These are phyloP conservation scores for Candida nemodendra DNA, from an alignment of 805 yeast species.

Conservation along the genomic window DNA sequence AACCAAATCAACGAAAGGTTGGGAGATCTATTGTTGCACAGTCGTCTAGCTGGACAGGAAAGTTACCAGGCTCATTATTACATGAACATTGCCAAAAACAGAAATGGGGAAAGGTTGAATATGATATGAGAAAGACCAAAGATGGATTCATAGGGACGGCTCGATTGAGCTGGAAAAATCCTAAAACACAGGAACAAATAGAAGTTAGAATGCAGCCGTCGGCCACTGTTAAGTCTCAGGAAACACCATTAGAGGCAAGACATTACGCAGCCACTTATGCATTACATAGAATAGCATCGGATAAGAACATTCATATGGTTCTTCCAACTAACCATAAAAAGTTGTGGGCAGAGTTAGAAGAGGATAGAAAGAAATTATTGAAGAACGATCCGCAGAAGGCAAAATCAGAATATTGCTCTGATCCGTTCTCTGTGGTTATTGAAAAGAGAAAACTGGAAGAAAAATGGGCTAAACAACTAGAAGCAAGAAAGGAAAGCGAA, in stretches of 20 bases:
- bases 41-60: constrained; percentile 89
- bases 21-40: constrained; percentile 56
- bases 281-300: constrained; percentile 71
- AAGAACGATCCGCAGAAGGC: constrained; percentile 48
- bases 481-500: constrained; percentile 45
- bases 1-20: constrained; percentile 16
- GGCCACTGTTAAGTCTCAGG: constrained; percentile 56
- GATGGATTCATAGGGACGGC: constrained; percentile 67
- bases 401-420: constrained; percentile 54
- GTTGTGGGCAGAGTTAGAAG: constrained; percentile 74
- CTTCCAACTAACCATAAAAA: constrained; percentile 79
- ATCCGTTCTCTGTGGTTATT: constrained; percentile 74
- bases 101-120: constrained; percentile 85
- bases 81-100: constrained; percentile 85
- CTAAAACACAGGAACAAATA: constrained; percentile 72
- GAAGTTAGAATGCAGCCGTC: constrained; percentile 54
- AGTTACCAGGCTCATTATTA: constrained; percentile 79
- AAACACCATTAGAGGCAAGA: constrained; percentile 84
- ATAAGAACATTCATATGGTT: constrained; percentile 82
- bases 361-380: constrained; percentile 48
- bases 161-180: constrained; percentile 67
- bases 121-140: constrained; percentile 54
- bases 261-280: constrained; percentile 90
- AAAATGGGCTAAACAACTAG: constrained; percentile 45
- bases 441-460: constrained; percentile 51